Evolutionary conservation across 2,329 filamentous ascomycete genomes (phyloP).

Genomic region (Epichloe coenophiala): DNA sequence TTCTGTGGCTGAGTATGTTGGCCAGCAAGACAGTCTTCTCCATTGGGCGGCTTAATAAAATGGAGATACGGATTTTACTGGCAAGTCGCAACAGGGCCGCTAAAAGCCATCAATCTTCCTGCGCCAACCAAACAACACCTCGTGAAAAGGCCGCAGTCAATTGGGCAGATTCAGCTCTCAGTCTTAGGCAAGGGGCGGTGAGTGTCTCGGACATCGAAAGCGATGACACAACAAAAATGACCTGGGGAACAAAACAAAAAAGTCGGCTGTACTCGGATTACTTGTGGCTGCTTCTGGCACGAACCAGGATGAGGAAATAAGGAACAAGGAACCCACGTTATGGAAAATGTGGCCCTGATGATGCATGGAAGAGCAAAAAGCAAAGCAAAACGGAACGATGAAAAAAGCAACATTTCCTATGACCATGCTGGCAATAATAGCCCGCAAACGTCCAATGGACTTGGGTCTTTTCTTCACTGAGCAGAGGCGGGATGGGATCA

Average conservation of each 20-base stretch:
- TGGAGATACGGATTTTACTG: no score
- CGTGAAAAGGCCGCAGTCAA: neutral
- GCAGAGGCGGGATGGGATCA: neutral
- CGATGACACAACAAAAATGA: neutral
- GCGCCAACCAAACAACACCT: neutral
- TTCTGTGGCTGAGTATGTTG: neutral
- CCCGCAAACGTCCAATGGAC: neutral
- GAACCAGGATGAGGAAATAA: neutral
- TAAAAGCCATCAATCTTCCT: neutral
- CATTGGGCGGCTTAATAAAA: no score
- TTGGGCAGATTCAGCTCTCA: neutral
- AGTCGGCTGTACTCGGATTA: neutral
- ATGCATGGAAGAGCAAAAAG: neutral
- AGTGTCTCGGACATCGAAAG: neutral
- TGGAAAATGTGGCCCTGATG: neutral
- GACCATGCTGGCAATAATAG: neutral
- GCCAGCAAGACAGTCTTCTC: neutral
- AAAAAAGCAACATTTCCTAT: neutral
- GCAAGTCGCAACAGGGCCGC: no score
- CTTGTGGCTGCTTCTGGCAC: neutral
- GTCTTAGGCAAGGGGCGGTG: neutral
- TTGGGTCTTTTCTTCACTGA: no score
- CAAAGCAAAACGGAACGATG: neutral
- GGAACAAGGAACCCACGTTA: slow-evolving; percentile 1
- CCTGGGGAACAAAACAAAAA: neutral